These are phyloP conservation scores for Neurospora sp. DNA, from an alignment of 495 filamentous ascomycete species.

Conservation along the genomic window DNA sequence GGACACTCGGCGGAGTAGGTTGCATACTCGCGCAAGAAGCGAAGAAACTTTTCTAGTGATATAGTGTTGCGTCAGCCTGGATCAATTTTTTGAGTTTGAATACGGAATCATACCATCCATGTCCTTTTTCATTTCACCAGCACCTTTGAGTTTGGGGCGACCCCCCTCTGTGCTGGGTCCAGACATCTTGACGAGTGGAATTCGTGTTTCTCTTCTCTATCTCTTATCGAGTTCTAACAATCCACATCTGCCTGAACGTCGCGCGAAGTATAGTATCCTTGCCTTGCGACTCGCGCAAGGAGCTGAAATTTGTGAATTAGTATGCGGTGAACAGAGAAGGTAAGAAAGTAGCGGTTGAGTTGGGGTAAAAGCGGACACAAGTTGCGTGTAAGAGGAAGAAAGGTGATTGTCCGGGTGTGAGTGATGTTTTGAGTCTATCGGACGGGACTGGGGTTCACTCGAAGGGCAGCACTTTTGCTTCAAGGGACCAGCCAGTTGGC, in stretches of 20 bases:
- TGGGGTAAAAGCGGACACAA: not conserved
- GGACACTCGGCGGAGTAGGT: slow-evolving; percentile 4
- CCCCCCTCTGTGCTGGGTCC: not conserved
- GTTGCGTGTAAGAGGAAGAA: not conserved
- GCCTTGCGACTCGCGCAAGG: not conserved
- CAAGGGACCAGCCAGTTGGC: not conserved
- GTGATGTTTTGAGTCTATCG: not conserved
- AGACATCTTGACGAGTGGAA: not conserved
- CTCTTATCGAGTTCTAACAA: not conserved
- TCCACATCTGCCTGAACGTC: not conserved
- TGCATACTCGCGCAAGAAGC: slow-evolving; percentile 7
- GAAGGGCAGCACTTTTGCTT: not conserved
- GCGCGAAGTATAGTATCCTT: not conserved
- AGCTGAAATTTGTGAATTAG: not conserved
- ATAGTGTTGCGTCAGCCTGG: not conserved
- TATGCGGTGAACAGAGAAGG: not conserved
- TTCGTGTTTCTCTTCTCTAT: not conserved
- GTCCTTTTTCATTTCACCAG: not conserved
- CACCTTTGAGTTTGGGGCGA: not conserved
- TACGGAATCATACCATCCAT: not conserved
- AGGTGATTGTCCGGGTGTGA: not conserved
- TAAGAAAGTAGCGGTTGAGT: not conserved
- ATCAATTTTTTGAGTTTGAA: not conserved
- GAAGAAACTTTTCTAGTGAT: not conserved
- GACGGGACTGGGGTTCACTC: not conserved